These are phyloP conservation scores for Globisporangium alternatum DNA, from an alignment of 352 stramenopile genomes.

Conservation along the genomic window DNA sequence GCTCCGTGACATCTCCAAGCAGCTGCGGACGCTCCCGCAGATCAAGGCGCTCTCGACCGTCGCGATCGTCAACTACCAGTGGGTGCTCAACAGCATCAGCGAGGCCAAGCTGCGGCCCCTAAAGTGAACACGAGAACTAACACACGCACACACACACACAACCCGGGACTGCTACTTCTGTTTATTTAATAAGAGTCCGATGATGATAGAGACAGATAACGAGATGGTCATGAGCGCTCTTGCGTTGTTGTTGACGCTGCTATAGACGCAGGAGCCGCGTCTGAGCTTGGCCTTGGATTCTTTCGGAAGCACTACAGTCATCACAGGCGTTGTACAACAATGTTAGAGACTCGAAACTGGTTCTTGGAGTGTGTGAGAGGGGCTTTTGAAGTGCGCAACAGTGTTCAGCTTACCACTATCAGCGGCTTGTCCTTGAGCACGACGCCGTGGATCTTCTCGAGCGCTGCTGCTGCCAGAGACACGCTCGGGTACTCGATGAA, in stretches of 20 bases:
- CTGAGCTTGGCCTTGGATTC: neutral
- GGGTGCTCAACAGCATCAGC: constrained; percentile 86
- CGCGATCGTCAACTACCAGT: constrained; percentile 80
- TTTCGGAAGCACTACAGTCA: constrained; percentile 28
- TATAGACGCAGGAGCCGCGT: neutral
- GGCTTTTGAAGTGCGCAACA: neutral
- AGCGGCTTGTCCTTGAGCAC: constrained; percentile 75
- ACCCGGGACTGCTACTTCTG: neutral
- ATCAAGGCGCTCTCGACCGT: constrained; percentile 35
- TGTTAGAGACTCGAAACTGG: constrained; percentile 1
- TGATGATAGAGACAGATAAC: constrained; percentile 9
- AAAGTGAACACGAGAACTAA: constrained; percentile 12
- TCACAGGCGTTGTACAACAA: neutral
- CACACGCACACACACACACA: neutral
- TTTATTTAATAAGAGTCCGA: constrained; percentile 15
- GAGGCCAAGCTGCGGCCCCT: constrained; percentile 58
- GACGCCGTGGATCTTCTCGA: constrained; percentile 66
- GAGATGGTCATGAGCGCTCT: neutral
- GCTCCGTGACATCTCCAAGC: constrained; percentile 36
- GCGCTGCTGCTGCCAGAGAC: constrained; percentile 43
- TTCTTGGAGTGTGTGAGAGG: neutral
- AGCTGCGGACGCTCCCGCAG: constrained; percentile 39
- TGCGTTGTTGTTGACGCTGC: neutral
- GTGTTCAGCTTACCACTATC: constrained; percentile 56
- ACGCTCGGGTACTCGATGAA: constrained; percentile 70